phyloP scores from a whole-genome alignment of 495 filamentous ascomycete genomes.

The Tetracladium setigerum region DNA sequence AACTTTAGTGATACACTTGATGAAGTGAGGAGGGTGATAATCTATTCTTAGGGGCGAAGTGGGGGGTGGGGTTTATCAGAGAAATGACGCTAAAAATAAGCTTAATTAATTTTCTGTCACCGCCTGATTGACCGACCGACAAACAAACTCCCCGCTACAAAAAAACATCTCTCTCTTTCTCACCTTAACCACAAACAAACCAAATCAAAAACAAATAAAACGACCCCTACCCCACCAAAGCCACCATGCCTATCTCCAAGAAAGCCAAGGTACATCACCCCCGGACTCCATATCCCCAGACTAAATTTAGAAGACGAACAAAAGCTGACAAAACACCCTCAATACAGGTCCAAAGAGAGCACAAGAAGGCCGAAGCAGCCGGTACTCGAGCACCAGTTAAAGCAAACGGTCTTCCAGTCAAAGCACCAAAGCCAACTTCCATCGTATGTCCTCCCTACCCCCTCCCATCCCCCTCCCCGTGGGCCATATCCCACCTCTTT shows the following conservation, averaged over 20 bases:
- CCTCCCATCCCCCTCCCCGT: background rate
- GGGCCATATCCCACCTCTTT: conserved; percentile 1
- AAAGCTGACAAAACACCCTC: background rate
- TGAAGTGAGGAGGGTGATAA: too few relatives aligned
- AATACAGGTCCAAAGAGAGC: conserved; percentile 27
- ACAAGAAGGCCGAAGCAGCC: conserved; percentile 32
- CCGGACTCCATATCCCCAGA: background rate
- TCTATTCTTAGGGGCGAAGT: too few relatives aligned
- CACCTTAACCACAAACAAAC: background rate
- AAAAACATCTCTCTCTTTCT: background rate
- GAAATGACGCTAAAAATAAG: too few relatives aligned
- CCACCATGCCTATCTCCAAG: conserved; percentile 25
- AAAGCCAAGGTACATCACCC: conserved; percentile 17
- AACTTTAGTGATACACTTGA: too few relatives aligned
- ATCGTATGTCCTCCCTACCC: conserved; percentile 21
- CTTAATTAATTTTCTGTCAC: too few relatives aligned
- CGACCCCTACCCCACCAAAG: background rate
- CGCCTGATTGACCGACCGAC: too few relatives aligned
- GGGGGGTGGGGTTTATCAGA: too few relatives aligned
- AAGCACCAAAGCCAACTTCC: conserved; percentile 29
- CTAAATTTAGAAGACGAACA: too few relatives aligned
- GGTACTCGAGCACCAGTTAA: conserved; percentile 32
- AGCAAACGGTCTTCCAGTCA: conserved; percentile 31
- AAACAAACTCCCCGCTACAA: too few relatives aligned
- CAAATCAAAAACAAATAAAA: background rate